Base-by-base conservation (phyloP, 1,284 basidiomycete genomes). In the Trichosporon coremiiforme region DNA sequence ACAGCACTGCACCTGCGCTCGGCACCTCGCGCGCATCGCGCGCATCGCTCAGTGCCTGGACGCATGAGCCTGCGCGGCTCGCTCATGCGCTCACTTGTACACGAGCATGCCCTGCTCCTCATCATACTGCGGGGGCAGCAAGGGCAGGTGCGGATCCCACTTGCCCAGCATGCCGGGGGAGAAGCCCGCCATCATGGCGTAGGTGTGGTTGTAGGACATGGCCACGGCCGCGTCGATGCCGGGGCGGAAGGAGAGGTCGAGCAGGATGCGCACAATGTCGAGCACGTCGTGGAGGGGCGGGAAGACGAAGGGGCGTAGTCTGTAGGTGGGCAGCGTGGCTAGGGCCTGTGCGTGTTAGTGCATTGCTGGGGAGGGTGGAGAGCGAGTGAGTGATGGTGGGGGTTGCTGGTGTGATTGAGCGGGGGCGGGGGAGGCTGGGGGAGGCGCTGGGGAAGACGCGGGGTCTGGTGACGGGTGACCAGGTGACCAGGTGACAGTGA, bases 61-160 rank as follows among this genome's bases (percentile, higher is more conserved):
- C 4, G 55, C 55, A 9, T 60, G 29, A 29, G 55, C 55, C 31
- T 29, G 55, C 33, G 55, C 31, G 55, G 55, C 15, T 60, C 55
- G 29, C 55, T 33, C 20, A 15, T 60, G 55, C 55, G 31, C 33
- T 35, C 55, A 35, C n/a, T 33, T 62, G 29, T 33, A 60, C 12
- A 60, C 15, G 6, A 60, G 13, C 25, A 33, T 15, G 6, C 31
- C 55, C 55, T 6, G 12, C 29, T 60, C 55, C 12, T 60, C 55
- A 29, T 60, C 55, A n/a, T 60, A 33, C 25, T 31, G 25, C 17
- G 29, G 29, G 6, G 29, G 29, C 29, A 15, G 57, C 57, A 12
- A 35, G 31, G 57, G 57, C 57, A 62, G 57, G 33, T 62, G 57
- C 31, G 57, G 57, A 17, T 62, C 57, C 57, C 57, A 62, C 22